Evolutionary conservation across 495 filamentous ascomycete genomes (phyloP), one percentile per base, ranked within the genome.

Genomic region (Tuber microsphaerosporum): DNA sequence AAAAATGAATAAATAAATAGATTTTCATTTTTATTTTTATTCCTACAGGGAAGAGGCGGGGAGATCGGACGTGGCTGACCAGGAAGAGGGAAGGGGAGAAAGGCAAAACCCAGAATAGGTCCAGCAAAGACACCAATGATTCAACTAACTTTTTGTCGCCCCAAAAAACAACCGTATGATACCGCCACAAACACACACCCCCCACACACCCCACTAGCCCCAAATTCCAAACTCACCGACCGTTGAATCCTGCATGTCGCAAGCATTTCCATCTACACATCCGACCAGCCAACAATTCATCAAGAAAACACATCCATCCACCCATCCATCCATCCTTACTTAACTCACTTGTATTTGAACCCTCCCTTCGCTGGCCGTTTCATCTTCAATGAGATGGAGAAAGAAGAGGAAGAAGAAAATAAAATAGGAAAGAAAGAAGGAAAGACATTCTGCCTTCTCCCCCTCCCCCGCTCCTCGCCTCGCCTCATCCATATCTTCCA

Each of bases 311-410:
- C 56, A 65, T 65, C 26, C 26, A 65, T 65, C 44, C 16, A 17
- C 3, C 22, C 22, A 65, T 22, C 44, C 16, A 17, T 12, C 22
- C 22, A 65, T 22, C 26, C n/a, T 61, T 22, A 26, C 51, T 31
- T 16, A 8, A 61, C 51, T 16, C 51, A 5, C 22, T 61, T 22
- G 20, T 56, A 10, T 8, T 16, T 9, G 12, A 61, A 0, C 56
- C 56, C 56, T 65, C 26, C 26, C 26, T 65, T 34, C 56, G 56
- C 26, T 65, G 56, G 31, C 56, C 26, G 56, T 65, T 65, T 65
- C 56, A 65, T 65, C 12, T 65, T 65, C 56, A 65, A 65, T 34
- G 26, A 65, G 56, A 65, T 65, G 56, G 56, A 34, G 56, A 34
- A 16, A 65, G 56, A 31, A 31, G 56, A 1, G 17, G 4, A 34